These are phyloP conservation scores for Kickxella alabastrina DNA, from an alignment of 192 early-diverging fungal genomes.

Conservation along the genomic window DNA sequence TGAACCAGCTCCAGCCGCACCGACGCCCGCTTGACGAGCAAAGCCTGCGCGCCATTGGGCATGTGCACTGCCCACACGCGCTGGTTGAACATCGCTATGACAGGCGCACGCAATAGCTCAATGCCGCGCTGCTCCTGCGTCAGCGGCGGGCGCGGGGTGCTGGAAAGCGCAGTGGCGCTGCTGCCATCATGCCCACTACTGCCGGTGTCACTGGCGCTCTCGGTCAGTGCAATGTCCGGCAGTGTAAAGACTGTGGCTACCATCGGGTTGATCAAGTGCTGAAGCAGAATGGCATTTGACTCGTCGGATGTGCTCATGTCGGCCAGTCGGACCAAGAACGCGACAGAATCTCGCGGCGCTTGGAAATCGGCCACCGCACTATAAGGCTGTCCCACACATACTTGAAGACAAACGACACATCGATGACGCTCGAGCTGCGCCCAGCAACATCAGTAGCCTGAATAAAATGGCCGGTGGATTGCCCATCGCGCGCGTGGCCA, in stretches of 20 bases:
- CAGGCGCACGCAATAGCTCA: constrained; percentile 32
- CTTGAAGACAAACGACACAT: constrained; percentile 34
- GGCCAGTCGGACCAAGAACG: constrained; percentile 71
- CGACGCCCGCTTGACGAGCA: constrained; percentile 45
- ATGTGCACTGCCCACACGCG: constrained; percentile 46
- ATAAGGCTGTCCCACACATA: constrained; percentile 40
- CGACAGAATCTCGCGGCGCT: constrained; percentile 47
- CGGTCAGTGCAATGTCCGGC: constrained; percentile 57
- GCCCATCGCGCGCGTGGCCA: constrained; percentile 28
- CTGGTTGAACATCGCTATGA: constrained; percentile 35
- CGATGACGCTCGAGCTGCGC: constrained; percentile 34
- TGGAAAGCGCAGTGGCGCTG: constrained; percentile 56
- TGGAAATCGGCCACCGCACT: constrained; percentile 67
- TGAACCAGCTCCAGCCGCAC: constrained; percentile 87
- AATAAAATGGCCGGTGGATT: constrained; percentile 36
- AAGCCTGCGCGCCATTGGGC: constrained; percentile 17
- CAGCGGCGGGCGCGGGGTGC: constrained; percentile 36
- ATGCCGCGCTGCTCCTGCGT: constrained; percentile 29
- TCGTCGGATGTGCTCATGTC: constrained; percentile 57
- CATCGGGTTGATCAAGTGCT: constrained; percentile 85
- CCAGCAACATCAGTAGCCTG: constrained; percentile 33
- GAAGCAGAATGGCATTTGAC: constrained; percentile 69
- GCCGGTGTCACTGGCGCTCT: constrained; percentile 60
- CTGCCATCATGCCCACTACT: too few relatives aligned
- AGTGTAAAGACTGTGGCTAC: constrained; percentile 55